Evolutionary conservation across 176 grass and related monocot species (phyloP).

Genomic region (Rhipidocladum racemiflorum): DNA sequence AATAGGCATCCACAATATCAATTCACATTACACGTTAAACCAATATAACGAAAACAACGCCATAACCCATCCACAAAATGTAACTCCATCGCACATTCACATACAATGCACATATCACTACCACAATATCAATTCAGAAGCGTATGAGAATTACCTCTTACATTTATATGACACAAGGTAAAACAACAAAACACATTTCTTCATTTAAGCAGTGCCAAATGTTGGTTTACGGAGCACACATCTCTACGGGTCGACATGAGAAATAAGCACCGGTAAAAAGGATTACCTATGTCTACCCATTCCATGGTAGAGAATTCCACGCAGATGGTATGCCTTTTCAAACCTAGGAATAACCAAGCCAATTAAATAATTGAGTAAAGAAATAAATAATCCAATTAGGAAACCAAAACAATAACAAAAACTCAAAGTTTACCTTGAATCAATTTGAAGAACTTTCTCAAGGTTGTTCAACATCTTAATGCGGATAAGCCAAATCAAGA

Average conservation of each 20-base stretch:
- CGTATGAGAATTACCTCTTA: not conserved
- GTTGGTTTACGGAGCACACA: not conserved
- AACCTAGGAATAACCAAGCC: conserved; percentile 55
- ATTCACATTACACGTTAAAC: too few species aligned
- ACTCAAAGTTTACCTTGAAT: conserved; percentile 60
- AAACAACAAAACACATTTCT: conserved; percentile 23
- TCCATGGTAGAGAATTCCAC: conserved; percentile 94
- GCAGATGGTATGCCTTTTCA: conserved; percentile 93
- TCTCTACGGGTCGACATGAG: not conserved
- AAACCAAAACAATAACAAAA: conserved; percentile 28
- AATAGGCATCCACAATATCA: too few species aligned
- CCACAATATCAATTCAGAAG: too few species aligned
- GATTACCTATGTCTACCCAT: conserved; percentile 87
- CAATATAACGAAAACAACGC: too few species aligned
- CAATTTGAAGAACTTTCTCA: conserved; percentile 69
- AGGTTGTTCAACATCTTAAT: conserved; percentile 71
- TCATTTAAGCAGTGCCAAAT: conserved; percentile 23
- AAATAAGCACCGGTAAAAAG: conserved; percentile 10
- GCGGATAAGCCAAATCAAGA: conserved; percentile 77
- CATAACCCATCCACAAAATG: too few species aligned
- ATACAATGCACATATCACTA: too few species aligned
- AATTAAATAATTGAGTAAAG: conserved; percentile 21
- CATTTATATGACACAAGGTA: not conserved
- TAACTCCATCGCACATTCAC: too few species aligned
- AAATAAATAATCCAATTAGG: conserved; percentile 16